These are phyloP conservation scores for Lactifluus piperatus DNA, from an alignment of 768 basidiomycete species.

Conservation along the genomic window DNA sequence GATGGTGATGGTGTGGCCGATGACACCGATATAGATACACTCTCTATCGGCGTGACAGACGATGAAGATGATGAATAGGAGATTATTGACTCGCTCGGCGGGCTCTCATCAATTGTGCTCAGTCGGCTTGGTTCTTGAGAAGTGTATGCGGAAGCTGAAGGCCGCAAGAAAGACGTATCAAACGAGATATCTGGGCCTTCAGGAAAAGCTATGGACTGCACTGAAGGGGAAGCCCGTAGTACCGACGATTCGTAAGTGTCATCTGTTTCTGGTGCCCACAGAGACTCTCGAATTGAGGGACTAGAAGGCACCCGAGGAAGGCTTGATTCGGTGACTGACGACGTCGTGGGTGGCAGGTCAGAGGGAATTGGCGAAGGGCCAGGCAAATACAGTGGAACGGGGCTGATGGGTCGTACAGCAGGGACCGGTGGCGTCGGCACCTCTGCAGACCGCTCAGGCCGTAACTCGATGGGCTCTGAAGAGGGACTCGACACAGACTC, in stretches of 20 bases:
- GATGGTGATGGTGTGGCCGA: conserved; percentile 24
- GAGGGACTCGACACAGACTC: conserved; percentile 12
- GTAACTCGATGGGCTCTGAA: neutral
- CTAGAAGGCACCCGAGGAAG: conserved; percentile 21
- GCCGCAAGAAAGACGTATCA: conserved; percentile 67
- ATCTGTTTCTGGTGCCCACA: conserved; percentile 59
- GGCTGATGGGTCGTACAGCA: conserved; percentile 1
- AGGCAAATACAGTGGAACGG: conserved; percentile 14
- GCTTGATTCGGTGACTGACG: conserved; percentile 3
- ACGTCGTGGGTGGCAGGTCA: conserved; percentile 22
- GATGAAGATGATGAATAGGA: conserved; percentile 34
- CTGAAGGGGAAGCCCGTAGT: conserved; percentile 62
- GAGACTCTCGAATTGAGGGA: conserved; percentile 33
- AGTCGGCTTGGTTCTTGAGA: conserved; percentile 20
- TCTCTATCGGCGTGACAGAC: conserved; percentile 30
- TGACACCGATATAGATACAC: conserved; percentile 35
- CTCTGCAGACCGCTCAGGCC: neutral
- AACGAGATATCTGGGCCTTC: conserved; percentile 58
- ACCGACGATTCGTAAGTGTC: conserved; percentile 70
- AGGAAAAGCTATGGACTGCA: conserved; percentile 39
- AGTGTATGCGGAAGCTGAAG: conserved; percentile 35
- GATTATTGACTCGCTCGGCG: conserved; percentile 24
- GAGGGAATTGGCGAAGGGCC: conserved; percentile 22
- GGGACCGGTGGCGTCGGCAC: neutral
- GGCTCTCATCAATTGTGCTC: conserved; percentile 20